Evolutionary conservation across 2,329 filamentous ascomycete genomes (phyloP).

Genomic region (Microdochium trichocladiopsis): DNA sequence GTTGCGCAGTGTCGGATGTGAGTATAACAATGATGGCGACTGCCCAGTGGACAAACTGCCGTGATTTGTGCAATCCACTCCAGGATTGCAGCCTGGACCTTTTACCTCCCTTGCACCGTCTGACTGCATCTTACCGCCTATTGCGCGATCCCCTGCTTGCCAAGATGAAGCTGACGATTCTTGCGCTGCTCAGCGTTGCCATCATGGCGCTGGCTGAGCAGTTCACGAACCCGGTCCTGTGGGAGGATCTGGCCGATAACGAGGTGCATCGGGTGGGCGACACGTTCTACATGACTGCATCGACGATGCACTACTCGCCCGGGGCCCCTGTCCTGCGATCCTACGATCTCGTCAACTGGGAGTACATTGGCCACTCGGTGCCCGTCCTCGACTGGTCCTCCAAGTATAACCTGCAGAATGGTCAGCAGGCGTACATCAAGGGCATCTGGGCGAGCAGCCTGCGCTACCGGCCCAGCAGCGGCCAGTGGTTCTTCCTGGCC

Average conservation of each 20-base stretch:
- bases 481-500: slow-evolving; percentile 50
- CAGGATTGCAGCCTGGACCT: no score
- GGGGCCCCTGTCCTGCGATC: slow-evolving; percentile 50
- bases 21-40: no score
- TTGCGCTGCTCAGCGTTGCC: background rate
- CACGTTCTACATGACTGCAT: slow-evolving; percentile 45
- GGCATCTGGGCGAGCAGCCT: slow-evolving; percentile 51
- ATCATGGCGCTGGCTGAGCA: background rate
- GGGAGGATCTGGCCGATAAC: slow-evolving; percentile 30
- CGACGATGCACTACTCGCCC: slow-evolving; percentile 48
- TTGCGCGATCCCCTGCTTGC: background rate
- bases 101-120: no score
- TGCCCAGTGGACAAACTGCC: no score
- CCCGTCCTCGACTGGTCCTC: slow-evolving; percentile 35
- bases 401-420: slow-evolving; percentile 38
- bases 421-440: slow-evolving; percentile 37
- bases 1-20: no score
- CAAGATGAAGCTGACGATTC: background rate
- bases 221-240: slow-evolving; percentile 46
- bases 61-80: no score
- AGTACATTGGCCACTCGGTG: slow-evolving; percentile 35
- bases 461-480: slow-evolving; percentile 39
- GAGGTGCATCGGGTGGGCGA: slow-evolving; percentile 44
- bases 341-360: slow-evolving; percentile 47
- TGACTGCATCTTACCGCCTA: background rate